Base-by-base conservation (phyloP, 345 rosid genomes). In the Cardamine resedifolia region DNA sequence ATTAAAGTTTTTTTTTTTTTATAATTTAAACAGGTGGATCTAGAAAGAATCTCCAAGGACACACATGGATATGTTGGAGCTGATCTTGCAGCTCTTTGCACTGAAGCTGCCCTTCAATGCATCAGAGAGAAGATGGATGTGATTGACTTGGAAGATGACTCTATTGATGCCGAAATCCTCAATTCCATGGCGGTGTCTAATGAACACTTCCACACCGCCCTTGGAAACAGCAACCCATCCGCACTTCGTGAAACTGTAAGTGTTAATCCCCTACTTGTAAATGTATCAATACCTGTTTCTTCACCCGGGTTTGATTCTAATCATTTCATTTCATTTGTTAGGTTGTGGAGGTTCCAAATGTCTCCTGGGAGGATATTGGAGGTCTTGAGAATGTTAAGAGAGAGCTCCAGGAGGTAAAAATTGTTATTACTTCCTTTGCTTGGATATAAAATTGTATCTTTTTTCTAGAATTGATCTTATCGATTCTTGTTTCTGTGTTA, bases 1-100 rank as follows among this genome's bases (percentile, higher is more conserved):
- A 49, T 20, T 48, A 18, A 70, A 21, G 14, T 16, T 30, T 39
- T 72, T 18, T 41, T 14, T 33, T 28, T 20, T 12, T 14, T n/a
- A n/a, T n/a, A n/a, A n/a, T n/a, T n/a, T 58, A 3, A 78, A 59
- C 81, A 93, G 96, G 98, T 91, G 33, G 98, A 94, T 83, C 64
- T 94, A 43, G 98, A 94, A 80, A 91, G 84, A 79, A 94, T 94
- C 61, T 69, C 95, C 18, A 89, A 91, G 81, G 87, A 91, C 68
- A 91, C 97, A 1, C 98, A 94, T 77, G 98, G 98, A 39, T 94
- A 89, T 82, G 98, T 94, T 81, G 98, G 97, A 77, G 96, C 97
- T 77, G 98, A 94, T 76, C 90, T 94, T 50, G 98, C 97, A 24
- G 98, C 98, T 34, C 83, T 94, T 4, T 94, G 98, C 71, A 91